Base-by-base conservation (phyloP, 345 rosid genomes). In the Populus simonii region DNA sequence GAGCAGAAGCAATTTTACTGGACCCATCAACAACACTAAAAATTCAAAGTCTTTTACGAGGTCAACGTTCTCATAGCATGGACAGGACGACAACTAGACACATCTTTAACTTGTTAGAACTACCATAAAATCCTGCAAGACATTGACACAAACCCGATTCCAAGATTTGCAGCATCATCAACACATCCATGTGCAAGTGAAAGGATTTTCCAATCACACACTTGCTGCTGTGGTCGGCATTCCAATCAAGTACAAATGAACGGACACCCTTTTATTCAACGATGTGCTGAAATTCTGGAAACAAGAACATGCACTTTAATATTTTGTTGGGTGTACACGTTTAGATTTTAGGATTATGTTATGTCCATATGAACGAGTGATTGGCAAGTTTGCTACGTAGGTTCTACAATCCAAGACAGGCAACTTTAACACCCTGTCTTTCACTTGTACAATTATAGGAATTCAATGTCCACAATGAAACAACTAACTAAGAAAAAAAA, bases 171-270 rank as follows among this genome's bases (percentile, higher is more conserved):
- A 31, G 70, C 4, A 38, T 39, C 55, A 23, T 23, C 43, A 68
- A 68, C 51, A 4, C 6, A 22, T 38, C 71, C 71, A 68, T 68
- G 71, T 68, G 71, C 71, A 22, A 36, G 51, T 36, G 71, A 68
- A 18, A 68, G 71, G 45, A 22, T 68, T 38, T 68, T 33, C 69
- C 20, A 66, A 6, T 25, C 68, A 4, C 36, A 16, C 0, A 20
- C 23, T 53, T 18, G 51, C 15, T 25, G 36, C 1, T 68, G 71
- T 23, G 49, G 43, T 25, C 38, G 71, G 71, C 71, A 68, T 31
- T 68, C 39, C 49, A 68, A 68, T 38, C 7, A 35, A 36, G 71
- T 68, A 38, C 47, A 38, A 7, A 39, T 0, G 47, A 68, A 8
- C 12, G 38, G 51, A 9, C 71, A 39, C 27, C 45, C 39, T 2